These are phyloP conservation scores for Coniophora puteana DNA, from an alignment of 1,284 basidiomycete genomes.

Conservation along the genomic window DNA sequence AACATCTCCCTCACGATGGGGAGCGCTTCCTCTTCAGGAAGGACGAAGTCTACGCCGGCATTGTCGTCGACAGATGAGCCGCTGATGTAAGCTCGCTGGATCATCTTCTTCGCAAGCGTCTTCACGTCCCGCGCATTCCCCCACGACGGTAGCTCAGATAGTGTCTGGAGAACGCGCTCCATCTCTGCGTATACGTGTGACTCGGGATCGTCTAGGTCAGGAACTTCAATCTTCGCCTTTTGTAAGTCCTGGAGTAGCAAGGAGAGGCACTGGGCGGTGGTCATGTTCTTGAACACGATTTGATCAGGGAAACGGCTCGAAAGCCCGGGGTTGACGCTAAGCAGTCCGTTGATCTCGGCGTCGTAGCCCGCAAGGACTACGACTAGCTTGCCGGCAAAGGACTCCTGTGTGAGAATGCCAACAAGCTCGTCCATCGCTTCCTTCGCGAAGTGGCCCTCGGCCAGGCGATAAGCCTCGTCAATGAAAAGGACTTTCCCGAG, in stretches of 20 bases:
- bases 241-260: conserved; percentile 44
- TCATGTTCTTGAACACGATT: conserved; percentile 50
- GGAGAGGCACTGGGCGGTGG: conserved; percentile 44
- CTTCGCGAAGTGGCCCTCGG: conserved; percentile 56
- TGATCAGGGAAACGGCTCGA: conserved; percentile 66
- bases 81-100: conserved; percentile 22
- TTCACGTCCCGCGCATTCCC: conserved; percentile 59
- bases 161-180: conserved; percentile 31
- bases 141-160: conserved; percentile 49
- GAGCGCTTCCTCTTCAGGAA: conserved; percentile 23
- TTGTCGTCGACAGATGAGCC: conserved; percentile 10
- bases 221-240: conserved; percentile 36
- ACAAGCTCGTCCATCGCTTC: conserved; percentile 70
- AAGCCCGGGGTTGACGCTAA: conserved; percentile 56
- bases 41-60: conserved; percentile 4
- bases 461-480: conserved; percentile 61
- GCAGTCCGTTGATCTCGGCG: conserved; percentile 56
- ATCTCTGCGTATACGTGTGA: conserved; percentile 32
- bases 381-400: conserved; percentile 52
- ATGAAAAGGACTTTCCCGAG: conserved; percentile 63
- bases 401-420: conserved; percentile 52
- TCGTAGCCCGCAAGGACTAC: conserved; percentile 69
- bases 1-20: conserved; percentile 24
- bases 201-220: conserved; percentile 32
- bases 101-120: conserved; percentile 41